These are phyloP conservation scores for Zymoseptoria pseudotritici DNA, from an alignment of 2,329 filamentous ascomycete genomes.

Conservation along the genomic window DNA sequence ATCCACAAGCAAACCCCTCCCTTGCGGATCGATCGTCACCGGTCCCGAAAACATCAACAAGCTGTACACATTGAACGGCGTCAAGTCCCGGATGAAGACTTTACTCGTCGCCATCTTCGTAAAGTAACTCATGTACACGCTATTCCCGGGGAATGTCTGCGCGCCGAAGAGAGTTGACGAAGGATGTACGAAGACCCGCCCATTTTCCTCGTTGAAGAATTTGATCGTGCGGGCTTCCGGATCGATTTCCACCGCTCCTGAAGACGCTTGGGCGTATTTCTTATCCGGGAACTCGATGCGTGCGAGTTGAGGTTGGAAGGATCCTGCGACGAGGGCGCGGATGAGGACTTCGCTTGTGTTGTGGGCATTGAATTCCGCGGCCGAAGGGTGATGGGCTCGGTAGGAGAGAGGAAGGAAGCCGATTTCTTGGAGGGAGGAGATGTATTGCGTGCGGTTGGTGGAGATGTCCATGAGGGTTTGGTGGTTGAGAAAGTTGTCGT, in stretches of 20 bases:
- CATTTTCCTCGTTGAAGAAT: conserved; percentile 78
- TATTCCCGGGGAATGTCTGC: conserved; percentile 67
- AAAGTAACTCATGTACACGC: conserved; percentile 81
- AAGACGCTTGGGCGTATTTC: conserved; percentile 82
- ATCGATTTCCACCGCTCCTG: conserved; percentile 85
- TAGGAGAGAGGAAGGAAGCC: conserved; percentile 54
- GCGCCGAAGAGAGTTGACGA: conserved; percentile 77
- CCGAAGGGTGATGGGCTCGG: conserved; percentile 20
- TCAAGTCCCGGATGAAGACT: conserved; percentile 83
- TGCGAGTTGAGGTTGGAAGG: conserved; percentile 70
- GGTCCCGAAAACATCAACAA: conserved; percentile 80
- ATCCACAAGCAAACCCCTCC: conserved; percentile 80
- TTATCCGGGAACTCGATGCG: conserved; percentile 91
- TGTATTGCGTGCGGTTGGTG: conserved; percentile 77
- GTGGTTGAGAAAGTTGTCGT: conserved; percentile 73
- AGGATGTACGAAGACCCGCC: conserved; percentile 87
- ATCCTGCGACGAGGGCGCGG: conserved; percentile 43
- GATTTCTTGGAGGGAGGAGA: conserved; percentile 75
- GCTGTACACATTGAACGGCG: conserved; percentile 85
- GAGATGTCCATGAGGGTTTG: conserved; percentile 83
- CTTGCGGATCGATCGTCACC: conserved; percentile 79
- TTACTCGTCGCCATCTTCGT: conserved; percentile 87
- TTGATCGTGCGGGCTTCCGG: conserved; percentile 88
- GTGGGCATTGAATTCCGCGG: conserved; percentile 40
- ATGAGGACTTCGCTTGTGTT: conserved; percentile 40